Percentiles rank a stretch among this genome's conserved stretches.
Evolutionary conservation across 2,329 filamentous ascomycete genomes (phyloP).

Genomic region (Trichophyton benhamiae): DNA sequence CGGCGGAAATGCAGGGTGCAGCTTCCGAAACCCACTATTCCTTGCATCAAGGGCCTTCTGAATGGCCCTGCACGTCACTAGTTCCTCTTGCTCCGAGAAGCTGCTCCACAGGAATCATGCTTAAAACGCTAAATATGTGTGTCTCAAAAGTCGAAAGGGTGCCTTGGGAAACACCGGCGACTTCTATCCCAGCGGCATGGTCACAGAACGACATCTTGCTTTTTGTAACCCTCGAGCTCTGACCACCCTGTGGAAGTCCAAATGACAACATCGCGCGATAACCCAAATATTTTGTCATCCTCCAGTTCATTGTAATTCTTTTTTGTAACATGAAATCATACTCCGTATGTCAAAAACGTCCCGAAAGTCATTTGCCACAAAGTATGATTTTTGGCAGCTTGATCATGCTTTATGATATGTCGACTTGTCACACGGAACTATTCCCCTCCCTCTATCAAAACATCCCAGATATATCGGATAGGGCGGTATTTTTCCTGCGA

Average conservation of each 20-base stretch:
- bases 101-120: not conserved
- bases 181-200: not conserved
- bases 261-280: not conserved
- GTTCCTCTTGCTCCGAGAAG: not conserved
- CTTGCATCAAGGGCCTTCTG: not conserved
- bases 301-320: too few species aligned
- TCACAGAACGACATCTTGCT: not conserved
- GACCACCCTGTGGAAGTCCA: not conserved
- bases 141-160: not conserved
- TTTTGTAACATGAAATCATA: too few species aligned
- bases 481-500: not conserved
- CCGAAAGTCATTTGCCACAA: not conserved
- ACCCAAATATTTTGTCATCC: not conserved
- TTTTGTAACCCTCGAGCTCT: not conserved
- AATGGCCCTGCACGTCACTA: constrained; percentile 1
- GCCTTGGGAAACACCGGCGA: not conserved
- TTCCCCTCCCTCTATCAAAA: not conserved
- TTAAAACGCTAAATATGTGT: not conserved
- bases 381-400: not conserved
- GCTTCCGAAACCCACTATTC: not conserved
- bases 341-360: not conserved
- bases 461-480: not conserved
- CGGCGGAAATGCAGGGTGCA: not conserved
- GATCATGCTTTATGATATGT: constrained; percentile 1
- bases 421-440: not conserved